Conservation (phyloP, 495 filamentous ascomycete species). For the Cercophora samala region DNA sequence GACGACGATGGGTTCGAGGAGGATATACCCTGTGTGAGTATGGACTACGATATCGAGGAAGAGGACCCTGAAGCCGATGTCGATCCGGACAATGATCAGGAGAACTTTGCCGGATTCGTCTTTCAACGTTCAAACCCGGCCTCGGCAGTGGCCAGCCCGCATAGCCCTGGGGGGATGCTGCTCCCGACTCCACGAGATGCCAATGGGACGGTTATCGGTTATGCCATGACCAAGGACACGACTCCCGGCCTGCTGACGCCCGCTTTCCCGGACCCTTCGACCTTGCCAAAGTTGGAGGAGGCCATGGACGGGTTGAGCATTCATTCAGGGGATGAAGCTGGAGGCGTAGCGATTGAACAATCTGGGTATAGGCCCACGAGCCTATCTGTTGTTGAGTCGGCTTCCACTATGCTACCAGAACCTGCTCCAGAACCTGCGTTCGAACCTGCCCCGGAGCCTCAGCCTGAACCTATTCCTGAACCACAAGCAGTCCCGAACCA, state of each 20-base stretch:
- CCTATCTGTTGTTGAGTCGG: neutral
- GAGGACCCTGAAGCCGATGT: slow-evolving; percentile 28
- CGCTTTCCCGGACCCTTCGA: slow-evolving; percentile 8
- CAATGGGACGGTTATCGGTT: slow-evolving; percentile 48
- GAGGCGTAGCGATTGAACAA: slow-evolving; percentile 1
- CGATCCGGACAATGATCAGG: slow-evolving; percentile 49
- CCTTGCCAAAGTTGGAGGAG: slow-evolving; percentile 15
- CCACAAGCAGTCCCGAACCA: slow-evolving; percentile 25
- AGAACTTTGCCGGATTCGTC: slow-evolving; percentile 53
- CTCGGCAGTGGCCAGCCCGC: slow-evolving; percentile 47
- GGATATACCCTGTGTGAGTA: slow-evolving; percentile 70
- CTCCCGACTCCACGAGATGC: slow-evolving; percentile 53
- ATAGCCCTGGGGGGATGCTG: slow-evolving; percentile 39
- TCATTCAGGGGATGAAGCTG: slow-evolving; percentile 28
- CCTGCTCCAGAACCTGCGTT: neutral
- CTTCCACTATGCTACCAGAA: too few species aligned
- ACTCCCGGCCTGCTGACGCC: slow-evolving; percentile 26
- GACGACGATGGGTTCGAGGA: slow-evolving; percentile 74
- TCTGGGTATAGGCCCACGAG: slow-evolving; percentile 8
- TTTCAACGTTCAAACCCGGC: slow-evolving; percentile 50
- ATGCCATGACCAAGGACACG: slow-evolving; percentile 46
- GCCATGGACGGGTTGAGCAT: slow-evolving; percentile 35
- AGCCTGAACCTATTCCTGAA: neutral
- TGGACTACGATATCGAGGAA: slow-evolving; percentile 49
- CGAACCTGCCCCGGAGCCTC: neutral